These are phyloP conservation scores for Alectoria sarmentosa DNA, from an alignment of 495 filamentous ascomycete species.

Conservation along the genomic window DNA sequence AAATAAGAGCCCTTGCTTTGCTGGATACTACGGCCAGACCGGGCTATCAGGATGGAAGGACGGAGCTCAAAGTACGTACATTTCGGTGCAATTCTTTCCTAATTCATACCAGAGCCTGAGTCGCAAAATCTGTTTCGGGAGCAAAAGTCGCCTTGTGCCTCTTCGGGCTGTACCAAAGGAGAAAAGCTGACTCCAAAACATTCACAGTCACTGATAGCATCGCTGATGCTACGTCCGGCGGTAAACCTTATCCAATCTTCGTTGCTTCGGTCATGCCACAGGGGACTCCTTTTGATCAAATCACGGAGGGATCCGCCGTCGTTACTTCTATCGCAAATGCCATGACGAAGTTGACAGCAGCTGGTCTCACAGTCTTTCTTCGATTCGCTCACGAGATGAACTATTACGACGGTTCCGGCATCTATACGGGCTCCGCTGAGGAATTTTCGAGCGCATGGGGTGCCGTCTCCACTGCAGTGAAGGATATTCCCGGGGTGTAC, in stretches of 20 bases:
- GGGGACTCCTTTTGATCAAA: conserved; percentile 12
- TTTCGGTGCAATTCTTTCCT: no score
- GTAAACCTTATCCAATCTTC: conserved; percentile 21
- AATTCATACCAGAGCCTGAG: no score
- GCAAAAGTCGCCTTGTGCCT: no score
- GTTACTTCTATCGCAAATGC: conserved; percentile 14
- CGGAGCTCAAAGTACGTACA: conserved; percentile 17
- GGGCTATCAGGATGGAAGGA: conserved; percentile 13
- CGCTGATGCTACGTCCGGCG: conserved; percentile 5
- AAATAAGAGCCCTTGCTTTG: conserved; percentile 16
- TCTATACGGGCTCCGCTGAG: conserved; percentile 9
- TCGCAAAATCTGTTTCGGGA: no score
- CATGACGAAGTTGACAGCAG: conserved; percentile 17
- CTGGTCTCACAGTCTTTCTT: conserved; percentile 22
- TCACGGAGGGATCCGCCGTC: conserved; percentile 13
- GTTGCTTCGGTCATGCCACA: conserved; percentile 24
- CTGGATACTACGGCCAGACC: conserved; percentile 24
- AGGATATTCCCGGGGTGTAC: conserved; percentile 14
- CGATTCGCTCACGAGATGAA: conserved; percentile 28
- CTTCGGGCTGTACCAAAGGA: no score
- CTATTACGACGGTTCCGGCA: conserved; percentile 16
- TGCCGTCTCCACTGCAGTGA: conserved; percentile 20
- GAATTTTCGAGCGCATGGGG: conserved; percentile 18
- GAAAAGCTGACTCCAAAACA: no score
- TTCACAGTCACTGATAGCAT: conserved; percentile 13